Evolutionary conservation across 1,284 basidiomycete genomes (phyloP), one percentile per base, ranked within the genome.

Genomic region (Puccinia triticina): DNA sequence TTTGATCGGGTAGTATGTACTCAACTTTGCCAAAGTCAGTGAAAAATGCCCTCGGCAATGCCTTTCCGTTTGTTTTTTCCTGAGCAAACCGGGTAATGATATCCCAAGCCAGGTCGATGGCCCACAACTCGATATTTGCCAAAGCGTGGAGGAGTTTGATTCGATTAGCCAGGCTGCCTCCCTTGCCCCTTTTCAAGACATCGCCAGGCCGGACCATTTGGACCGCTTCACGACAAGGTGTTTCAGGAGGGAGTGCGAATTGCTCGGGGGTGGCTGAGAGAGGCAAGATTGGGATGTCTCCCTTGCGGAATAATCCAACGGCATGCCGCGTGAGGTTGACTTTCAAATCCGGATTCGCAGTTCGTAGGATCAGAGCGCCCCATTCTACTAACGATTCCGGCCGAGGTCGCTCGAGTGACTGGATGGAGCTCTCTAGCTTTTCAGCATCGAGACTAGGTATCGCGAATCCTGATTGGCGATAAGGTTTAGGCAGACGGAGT

Each of bases 81-180:
- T 77, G 43, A 64, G 43, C 18, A 57, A 77, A 77, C 32, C 82
- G 64, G 26, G 67, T 55, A 8, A 84, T 81, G 16, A 81, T 81
- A 81, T 87, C 86, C 85, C 86, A 87, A 21, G 86, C 86, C 46
- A 87, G 83, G 74, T 87, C 86, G 73, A 87, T 87, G 4, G 86
- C 86, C 86, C 86, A 87, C 57, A 86, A 85, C 74, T 87, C 86
- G 59, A 87, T 87, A 83, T 86, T 87, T 59, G 86, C 86, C 37
- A 87, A 84, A 26, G 86, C 86, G 66, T 87, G 86, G 55, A 87
- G 83, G 26, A 87, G 84, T n/a, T 86, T 86, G 67, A 87, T 87
- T 29, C 86, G 84, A 80, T 85, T 85, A 59, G 84, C 84, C 55
- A 86, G 84, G n/a, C 84, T 85, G 4, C 86, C 86, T 40, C 85